Evolutionary conservation across 1,284 basidiomycete genomes (phyloP).

Genomic region (Ganoderma sinense): DNA sequence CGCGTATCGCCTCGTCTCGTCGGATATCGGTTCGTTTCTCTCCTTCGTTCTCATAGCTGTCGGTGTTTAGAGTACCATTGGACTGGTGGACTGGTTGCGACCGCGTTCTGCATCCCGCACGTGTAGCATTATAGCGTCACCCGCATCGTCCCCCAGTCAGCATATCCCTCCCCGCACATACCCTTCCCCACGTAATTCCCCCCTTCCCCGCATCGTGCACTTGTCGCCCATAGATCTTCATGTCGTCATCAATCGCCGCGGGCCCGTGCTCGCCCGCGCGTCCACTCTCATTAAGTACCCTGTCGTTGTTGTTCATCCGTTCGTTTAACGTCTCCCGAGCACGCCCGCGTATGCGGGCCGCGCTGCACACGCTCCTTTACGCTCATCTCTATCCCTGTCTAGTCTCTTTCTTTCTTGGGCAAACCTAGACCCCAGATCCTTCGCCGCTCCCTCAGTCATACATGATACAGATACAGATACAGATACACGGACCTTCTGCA

Average conservation of each 20-base stretch:
- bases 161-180: slow-evolving; percentile 17
- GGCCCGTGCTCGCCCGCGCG: slow-evolving; percentile 9
- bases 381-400: slow-evolving; percentile 1
- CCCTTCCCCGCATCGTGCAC: slow-evolving; percentile 6
- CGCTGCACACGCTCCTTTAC: slow-evolving; percentile 18
- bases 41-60: background rate
- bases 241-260: background rate
- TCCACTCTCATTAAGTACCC: slow-evolving; percentile 11
- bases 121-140: slow-evolving; percentile 15
- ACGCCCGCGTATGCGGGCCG: slow-evolving; percentile 12
- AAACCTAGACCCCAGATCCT: background rate
- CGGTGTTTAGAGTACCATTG: slow-evolving; percentile 20
- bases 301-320: background rate
- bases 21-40: background rate
- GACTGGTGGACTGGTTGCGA: slow-evolving; percentile 17
- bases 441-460: background rate
- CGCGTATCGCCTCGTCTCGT: background rate
- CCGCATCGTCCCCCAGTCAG: background rate
- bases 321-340: slow-evolving; percentile 1
- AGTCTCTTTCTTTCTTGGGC: background rate
- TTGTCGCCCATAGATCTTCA: background rate
- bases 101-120: slow-evolving; percentile 4
- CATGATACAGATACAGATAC: too few species aligned
- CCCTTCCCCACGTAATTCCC: slow-evolving; percentile 6
- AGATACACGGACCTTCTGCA: slow-evolving; percentile 13